phyloP scores from a whole-genome alignment of 495 filamentous ascomycete species.

The Podospora pseudopauciseta region DNA sequence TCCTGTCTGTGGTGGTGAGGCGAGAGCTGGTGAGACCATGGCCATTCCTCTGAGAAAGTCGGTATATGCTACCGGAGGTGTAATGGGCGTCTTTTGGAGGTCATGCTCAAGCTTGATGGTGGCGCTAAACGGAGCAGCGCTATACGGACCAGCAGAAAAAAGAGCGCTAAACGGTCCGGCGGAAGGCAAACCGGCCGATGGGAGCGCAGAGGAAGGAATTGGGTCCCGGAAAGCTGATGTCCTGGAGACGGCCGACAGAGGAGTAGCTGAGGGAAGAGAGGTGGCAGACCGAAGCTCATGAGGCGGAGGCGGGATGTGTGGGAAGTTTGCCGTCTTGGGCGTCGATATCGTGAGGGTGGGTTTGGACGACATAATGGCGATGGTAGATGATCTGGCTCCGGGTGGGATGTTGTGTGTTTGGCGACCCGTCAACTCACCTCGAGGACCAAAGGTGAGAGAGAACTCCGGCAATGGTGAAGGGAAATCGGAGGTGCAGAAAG shows the following conservation, averaged over 20 bases:
- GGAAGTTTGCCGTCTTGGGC: conserved; percentile 71
- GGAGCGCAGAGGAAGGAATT: conserved; percentile 29
- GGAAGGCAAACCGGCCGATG: conserved; percentile 36
- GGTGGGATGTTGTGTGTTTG: background rate
- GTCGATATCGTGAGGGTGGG: conserved; percentile 70
- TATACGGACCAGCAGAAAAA: conserved; percentile 33
- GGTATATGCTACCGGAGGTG: conserved; percentile 85
- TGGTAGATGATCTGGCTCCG: background rate
- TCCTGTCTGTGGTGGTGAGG: conserved; percentile 47
- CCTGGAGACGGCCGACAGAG: conserved; percentile 33
- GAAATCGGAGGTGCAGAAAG: conserved; percentile 19
- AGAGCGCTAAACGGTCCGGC: conserved; percentile 30
- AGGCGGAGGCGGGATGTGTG: conserved; percentile 64
- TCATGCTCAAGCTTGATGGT: conserved; percentile 34
- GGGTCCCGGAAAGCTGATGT: conserved; percentile 35
- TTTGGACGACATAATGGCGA: conserved; percentile 54
- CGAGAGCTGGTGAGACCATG: conserved; percentile 55
- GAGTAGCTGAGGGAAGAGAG: conserved; percentile 35
- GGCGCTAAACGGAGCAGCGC: conserved; percentile 31
- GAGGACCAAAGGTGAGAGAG: conserved; percentile 24
- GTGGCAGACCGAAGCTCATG: conserved; percentile 48
- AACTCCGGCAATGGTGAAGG: conserved; percentile 35
- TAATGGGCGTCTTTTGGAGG: conserved; percentile 72
- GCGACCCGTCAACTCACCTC: conserved; percentile 37
- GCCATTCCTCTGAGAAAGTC: conserved; percentile 78